Evolutionary conservation across 2,329 filamentous ascomycete species (phyloP).

Genomic region (Ceratocystis variospora): DNA sequence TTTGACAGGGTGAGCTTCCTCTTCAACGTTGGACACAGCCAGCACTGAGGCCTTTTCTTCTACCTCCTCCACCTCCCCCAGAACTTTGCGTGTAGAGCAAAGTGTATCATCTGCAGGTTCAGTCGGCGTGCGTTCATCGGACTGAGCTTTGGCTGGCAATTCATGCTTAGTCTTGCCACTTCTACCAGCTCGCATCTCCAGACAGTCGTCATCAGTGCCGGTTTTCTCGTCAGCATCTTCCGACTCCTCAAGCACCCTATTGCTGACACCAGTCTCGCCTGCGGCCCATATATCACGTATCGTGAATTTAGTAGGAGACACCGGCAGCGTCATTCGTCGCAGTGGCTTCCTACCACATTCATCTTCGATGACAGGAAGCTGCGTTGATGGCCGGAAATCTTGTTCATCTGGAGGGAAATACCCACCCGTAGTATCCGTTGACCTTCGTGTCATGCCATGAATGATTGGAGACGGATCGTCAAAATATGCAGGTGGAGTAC

Average conservation of each 20-base stretch:
- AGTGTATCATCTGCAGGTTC: not conserved
- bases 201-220: conserved; percentile 10
- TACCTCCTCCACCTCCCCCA: conserved; percentile 5
- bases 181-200: conserved; percentile 15
- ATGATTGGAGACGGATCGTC: conserved; percentile 14
- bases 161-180: not conserved
- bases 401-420: conserved; percentile 8
- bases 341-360: conserved; percentile 16
- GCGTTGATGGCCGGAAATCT: conserved; percentile 6
- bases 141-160: not conserved
- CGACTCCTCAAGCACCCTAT: not conserved
- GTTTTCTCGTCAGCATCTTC: conserved; percentile 10
- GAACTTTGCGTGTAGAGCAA: conserved; percentile 8
- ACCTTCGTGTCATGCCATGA: conserved; percentile 17
- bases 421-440: conserved; percentile 13
- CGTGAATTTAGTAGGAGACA: conserved; percentile 16
- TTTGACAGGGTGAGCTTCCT: not conserved
- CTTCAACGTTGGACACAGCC: not conserved
- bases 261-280: conserved; percentile 6
- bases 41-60: conserved; percentile 12
- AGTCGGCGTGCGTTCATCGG: not conserved
- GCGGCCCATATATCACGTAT: conserved; percentile 17
- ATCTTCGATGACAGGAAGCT: conserved; percentile 17
- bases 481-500: conserved; percentile 13
- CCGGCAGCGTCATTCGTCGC: conserved; percentile 17